A percentile compares a stretch with the other conserved stretches of the same genome.
These are phyloP conservation scores for Citrus reticulata DNA, from an alignment of 345 rosid species.

Conservation along the genomic window DNA sequence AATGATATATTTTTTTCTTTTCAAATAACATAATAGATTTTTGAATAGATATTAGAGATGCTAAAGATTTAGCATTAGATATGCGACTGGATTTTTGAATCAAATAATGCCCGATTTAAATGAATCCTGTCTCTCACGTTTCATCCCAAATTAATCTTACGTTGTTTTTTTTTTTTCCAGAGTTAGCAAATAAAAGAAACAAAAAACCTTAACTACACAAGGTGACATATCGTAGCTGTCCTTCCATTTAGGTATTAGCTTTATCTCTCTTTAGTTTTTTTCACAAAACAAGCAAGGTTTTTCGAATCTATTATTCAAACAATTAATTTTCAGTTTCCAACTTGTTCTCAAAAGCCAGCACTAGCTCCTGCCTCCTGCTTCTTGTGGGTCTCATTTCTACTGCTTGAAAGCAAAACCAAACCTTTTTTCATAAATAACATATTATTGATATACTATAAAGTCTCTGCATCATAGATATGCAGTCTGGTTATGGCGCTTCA, in stretches of 20 bases:
- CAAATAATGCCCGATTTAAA: not conserved
- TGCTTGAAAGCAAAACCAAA: too few species aligned
- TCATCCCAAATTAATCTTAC: too few species aligned
- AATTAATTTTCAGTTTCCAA: not conserved
- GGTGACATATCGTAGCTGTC: constrained; percentile 1
- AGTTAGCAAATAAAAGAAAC: not conserved
- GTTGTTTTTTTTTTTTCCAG: too few species aligned
- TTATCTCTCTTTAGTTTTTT: not conserved
- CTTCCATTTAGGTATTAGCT: constrained; percentile 3
- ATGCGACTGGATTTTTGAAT: not conserved
- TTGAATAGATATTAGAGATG: too few species aligned
- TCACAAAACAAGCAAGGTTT: not conserved
- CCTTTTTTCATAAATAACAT: not conserved
- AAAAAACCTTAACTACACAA: not conserved
- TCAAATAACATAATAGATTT: too few species aligned
- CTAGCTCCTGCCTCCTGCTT: not conserved
- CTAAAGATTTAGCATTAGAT: not conserved
- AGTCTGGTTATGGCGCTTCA: constrained; percentile 17
- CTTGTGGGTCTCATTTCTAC: not conserved
- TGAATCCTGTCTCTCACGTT: not conserved
- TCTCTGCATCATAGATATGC: constrained; percentile 9
- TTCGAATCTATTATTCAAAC: not conserved
- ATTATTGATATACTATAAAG: not conserved
- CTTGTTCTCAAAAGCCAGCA: not conserved
- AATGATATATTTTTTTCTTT: too few species aligned